phyloP scores from a whole-genome alignment of 345 rosid species.

The Corymbia maculata region DNA sequence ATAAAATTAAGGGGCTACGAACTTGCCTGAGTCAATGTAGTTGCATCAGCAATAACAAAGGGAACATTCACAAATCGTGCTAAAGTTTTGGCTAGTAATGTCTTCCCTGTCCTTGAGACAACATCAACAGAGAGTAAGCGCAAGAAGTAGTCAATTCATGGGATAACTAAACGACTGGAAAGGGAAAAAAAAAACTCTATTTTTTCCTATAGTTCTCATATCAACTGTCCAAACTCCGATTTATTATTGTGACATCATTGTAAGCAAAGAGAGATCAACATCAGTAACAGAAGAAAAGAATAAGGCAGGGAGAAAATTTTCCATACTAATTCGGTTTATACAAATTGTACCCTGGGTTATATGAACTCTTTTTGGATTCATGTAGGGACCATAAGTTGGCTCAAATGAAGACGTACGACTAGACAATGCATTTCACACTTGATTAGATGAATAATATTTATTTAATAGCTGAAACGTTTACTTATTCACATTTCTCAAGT shows the following conservation, averaged over 20 bases:
- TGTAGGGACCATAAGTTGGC: neutral
- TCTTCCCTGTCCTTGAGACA: conserved; percentile 94
- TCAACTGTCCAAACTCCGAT: neutral
- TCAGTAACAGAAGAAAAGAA: neutral
- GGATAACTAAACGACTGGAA: neutral
- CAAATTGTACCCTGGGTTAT: neutral
- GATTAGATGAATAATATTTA: neutral
- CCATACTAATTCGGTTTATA: neutral
- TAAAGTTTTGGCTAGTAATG: conserved; percentile 41
- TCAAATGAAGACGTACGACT: neutral
- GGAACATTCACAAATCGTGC: conserved; percentile 47
- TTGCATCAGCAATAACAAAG: conserved; percentile 38
- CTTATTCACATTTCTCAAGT: neutral
- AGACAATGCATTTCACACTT: neutral
- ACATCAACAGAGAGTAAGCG: conserved; percentile 20
- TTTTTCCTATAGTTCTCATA: neutral
- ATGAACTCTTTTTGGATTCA: neutral
- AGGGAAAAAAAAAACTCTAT: neutral
- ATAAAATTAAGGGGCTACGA: neutral
- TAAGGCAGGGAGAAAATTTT: neutral
- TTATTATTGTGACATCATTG: neutral
- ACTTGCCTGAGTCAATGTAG: conserved; percentile 43
- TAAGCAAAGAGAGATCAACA: neutral
- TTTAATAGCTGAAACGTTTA: neutral
- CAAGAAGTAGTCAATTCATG: conserved; percentile 10